phyloP scores from a whole-genome alignment of 108 stramenopile genomes.

The Aureococcus anophagefferens region DNA sequence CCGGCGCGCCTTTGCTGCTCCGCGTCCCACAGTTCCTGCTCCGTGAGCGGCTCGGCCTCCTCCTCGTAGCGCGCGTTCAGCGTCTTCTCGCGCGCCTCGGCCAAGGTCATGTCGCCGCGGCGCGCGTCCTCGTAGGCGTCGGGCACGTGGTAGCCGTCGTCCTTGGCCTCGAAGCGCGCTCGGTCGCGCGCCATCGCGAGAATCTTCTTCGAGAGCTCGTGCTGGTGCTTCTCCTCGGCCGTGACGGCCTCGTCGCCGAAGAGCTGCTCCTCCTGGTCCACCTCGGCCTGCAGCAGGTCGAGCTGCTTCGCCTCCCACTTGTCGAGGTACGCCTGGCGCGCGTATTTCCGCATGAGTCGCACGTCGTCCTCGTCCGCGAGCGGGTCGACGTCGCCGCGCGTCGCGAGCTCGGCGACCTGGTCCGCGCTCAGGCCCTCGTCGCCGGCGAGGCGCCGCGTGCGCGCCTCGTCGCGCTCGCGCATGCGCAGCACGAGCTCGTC shows the following conservation, averaged over 20 bases:
- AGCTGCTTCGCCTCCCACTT: conserved; percentile 86
- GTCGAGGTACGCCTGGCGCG: conserved; percentile 78
- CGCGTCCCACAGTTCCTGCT: conserved; percentile 95
- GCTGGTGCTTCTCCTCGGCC: conserved; percentile 53
- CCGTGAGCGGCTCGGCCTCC: conserved; percentile 73
- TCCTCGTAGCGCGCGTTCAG: conserved; percentile 83
- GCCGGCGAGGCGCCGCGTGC: conserved; percentile 15
- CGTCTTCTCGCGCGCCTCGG: conserved; percentile 33
- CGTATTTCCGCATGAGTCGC: conserved; percentile 63
- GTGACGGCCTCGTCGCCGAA: conserved; percentile 62
- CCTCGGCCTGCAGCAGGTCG: conserved; percentile 64
- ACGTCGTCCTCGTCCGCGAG: conserved; percentile 51
- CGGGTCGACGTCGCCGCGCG: conserved; percentile 60
- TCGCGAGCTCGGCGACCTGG: conserved; percentile 66
- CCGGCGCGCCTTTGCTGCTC: conserved; percentile 71
- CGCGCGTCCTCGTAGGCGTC: conserved; percentile 39
- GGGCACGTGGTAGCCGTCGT: conserved; percentile 23
- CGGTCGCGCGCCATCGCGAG: conserved; percentile 61
- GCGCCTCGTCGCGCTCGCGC: conserved; percentile 7
- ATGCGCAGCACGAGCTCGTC: conserved; percentile 48
- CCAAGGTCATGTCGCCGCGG: conserved; percentile 27
- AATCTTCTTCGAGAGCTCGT: conserved; percentile 66
- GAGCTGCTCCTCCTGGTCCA: conserved; percentile 87
- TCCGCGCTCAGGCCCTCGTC: conserved; percentile 35
- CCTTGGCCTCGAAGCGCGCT: conserved; percentile 38